Base-by-base conservation (phyloP, 2,329 filamentous ascomycete genomes). In the Furcasterigmium sp. region DNA sequence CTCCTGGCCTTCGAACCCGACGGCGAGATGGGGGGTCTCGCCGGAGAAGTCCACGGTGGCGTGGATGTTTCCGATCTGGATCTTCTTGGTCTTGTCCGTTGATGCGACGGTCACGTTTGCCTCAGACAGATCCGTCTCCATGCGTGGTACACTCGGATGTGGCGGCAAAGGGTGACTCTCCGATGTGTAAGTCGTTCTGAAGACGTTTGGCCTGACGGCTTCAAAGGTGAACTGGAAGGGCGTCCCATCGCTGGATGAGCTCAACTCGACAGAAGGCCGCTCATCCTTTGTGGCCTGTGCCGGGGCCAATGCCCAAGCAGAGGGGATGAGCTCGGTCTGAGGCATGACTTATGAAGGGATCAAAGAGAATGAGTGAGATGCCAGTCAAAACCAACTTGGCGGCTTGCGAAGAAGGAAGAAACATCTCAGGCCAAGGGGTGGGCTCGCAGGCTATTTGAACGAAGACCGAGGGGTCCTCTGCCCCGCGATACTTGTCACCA, bases 141-240 rank as follows among this genome's bases (percentile, higher is more conserved):
- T 55, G n/a, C 67, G 66, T 8, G 58, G 59, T 5, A 78, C 70
- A 43, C 80, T 84, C 8, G 83, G 83, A 53, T 79, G 78, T 2
- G 83, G 83, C 21, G 84, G 80, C 2, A 85, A 56, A 7, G 78
- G 78, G 53, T 87, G 82, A 3, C 70, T 68, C 13, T 68, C 54
- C 0, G 83, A 82, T 2, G 75, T 73, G 55, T 87, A 87, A 0
- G 80, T 82, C 2, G 83, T 84, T 34, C 83, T 70, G 61, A 87
- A 88, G 14, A 87, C 64, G 40, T 82, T 82, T 17, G 73, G 67
- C 14, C 75, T 71, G 23, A 87, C 53, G 0, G 76, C 70, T 55
- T 86, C 78, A 48, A 87, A 85, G 1, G 69, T 69, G 56, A 87
- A 87, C 14, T 70, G 60, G 46, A 79, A 77, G 0, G 67, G 61